These are phyloP conservation scores for Brettanomyces bruxellensis DNA, from an alignment of 805 yeast species.

Conservation along the genomic window DNA sequence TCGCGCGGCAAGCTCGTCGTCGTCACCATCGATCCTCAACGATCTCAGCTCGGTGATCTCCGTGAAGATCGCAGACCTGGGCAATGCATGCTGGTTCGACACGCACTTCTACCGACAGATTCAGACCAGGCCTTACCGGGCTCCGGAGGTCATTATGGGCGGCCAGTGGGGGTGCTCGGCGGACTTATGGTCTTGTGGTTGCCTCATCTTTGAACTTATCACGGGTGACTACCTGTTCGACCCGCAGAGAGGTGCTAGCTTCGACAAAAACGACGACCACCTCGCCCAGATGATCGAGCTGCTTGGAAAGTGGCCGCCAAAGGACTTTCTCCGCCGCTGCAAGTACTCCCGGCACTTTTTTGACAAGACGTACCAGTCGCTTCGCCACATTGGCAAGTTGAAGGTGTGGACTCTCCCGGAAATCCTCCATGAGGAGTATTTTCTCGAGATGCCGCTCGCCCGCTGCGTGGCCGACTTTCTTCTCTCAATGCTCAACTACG, in stretches of 20 bases:
- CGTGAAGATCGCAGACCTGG: slow-evolving; percentile 61
- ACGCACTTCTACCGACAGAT: slow-evolving; percentile 61
- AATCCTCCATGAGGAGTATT: slow-evolving; percentile 41
- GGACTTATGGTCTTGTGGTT: slow-evolving; percentile 53
- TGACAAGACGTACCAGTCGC: slow-evolving; percentile 23
- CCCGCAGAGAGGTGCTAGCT: slow-evolving; percentile 42
- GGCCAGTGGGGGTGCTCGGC: slow-evolving; percentile 56
- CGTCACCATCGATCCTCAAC: slow-evolving; percentile 9
- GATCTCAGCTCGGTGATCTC: slow-evolving; percentile 26
- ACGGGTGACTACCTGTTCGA: slow-evolving; percentile 58
- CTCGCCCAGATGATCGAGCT: slow-evolving; percentile 54
- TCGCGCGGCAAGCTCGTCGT: neutral
- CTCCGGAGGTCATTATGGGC: slow-evolving; percentile 56
- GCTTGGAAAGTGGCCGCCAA: slow-evolving; percentile 26
- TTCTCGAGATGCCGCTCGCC: slow-evolving; percentile 30
- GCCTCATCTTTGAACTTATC: slow-evolving; percentile 48
- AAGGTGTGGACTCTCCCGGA: slow-evolving; percentile 43
- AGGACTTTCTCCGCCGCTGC: slow-evolving; percentile 32
- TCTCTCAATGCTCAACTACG: slow-evolving; percentile 38
- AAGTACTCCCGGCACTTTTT: slow-evolving; percentile 32
- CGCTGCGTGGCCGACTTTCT: slow-evolving; percentile 37
- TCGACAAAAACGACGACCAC: slow-evolving; percentile 51
- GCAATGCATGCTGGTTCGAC: slow-evolving; percentile 59
- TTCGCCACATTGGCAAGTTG: slow-evolving; percentile 36
- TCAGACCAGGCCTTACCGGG: slow-evolving; percentile 59